Base-by-base conservation (phyloP, 345 rosid species). In the Hevea brasiliensis region DNA sequence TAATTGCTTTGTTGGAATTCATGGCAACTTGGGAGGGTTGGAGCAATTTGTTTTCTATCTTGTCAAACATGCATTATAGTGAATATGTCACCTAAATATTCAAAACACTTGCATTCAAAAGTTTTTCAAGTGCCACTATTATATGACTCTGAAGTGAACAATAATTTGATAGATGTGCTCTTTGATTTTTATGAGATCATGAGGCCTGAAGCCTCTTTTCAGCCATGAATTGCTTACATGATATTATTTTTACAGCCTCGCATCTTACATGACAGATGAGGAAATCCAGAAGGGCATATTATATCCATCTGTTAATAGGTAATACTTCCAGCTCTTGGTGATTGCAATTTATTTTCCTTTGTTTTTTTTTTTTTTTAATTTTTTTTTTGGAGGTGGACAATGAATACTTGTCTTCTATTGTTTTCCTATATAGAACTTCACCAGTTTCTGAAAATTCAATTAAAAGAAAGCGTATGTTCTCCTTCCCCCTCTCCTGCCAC, bases 241-340 rank as follows among this genome's bases (percentile, higher is more conserved):
- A 44, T 75, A 74, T 50, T 76, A 41, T 72, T 60, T 70, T 32
- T 76, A 67, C 95, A 95, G 99, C 88, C 97, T 95, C 41, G 99
- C 98, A 56, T 91, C 98, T 20, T 95, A 92, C 86, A 95, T 95
- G 87, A 91, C 90, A 0, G 92, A 95, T 14, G 93, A 89, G 67
- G 99, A 95, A 79, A 82, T 89, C 24, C 81, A 84, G 73, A 83
- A 76, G 8, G 99, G 99, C 72, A 78, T 92, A 72, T 79, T 95
- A 77, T 95, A 87, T 80, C 99, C 98, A 71, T 95, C 97, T n/a
- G 80, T 95, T 72, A 53, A 83, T 72, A 83, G 96, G 99, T 95
- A 87, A 61, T 71, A 65, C 17, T 72, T 55, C 60, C 58, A 42
- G 14, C 27, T 58, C 10, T 75, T 48, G 13, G 40, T 20, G 58